Evolutionary conservation across 768 basidiomycete genomes (phyloP).

Genomic region (Galerina marginata): DNA sequence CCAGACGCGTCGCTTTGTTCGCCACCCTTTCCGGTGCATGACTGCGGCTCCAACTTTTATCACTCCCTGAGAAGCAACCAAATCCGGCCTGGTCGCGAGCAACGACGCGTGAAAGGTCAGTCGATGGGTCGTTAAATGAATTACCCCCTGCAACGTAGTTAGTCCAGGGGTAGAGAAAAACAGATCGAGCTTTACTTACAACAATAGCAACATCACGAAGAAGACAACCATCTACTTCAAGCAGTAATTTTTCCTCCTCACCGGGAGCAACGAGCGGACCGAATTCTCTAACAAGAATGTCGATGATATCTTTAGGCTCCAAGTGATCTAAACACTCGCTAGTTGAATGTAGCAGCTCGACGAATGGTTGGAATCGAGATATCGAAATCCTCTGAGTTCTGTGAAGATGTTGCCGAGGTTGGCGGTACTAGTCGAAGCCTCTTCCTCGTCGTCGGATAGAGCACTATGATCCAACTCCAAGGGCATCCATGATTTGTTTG

Average conservation of each 20-base stretch:
- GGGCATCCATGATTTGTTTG: conserved; percentile 33
- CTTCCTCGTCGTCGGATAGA: conserved; percentile 18
- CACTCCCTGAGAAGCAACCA: conserved; percentile 35
- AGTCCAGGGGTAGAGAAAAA: neutral
- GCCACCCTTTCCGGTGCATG: conserved; percentile 50
- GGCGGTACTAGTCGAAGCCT: conserved; percentile 1
- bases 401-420: neutral
- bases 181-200: conserved; percentile 34
- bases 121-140: conserved; percentile 71
- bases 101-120: conserved; percentile 70
- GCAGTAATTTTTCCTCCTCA: conserved; percentile 54
- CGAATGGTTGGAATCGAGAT: conserved; percentile 25
- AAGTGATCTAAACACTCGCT: conserved; percentile 37
- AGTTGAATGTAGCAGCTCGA: conserved; percentile 27
- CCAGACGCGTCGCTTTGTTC: conserved; percentile 58
- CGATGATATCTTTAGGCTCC: conserved; percentile 53
- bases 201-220: conserved; percentile 55
- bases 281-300: conserved; percentile 60
- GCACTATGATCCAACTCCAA: conserved; percentile 17
- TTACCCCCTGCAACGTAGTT: conserved; percentile 47
- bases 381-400: conserved; percentile 4
- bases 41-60: conserved; percentile 57
- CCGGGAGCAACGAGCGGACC: conserved; percentile 51
- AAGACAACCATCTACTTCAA: conserved; percentile 57
- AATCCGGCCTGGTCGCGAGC: conserved; percentile 46